Evolutionary conservation across 2,329 filamentous ascomycete genomes (phyloP), one percentile per base, ranked within the genome.

Genomic region (Stagonosporopsis tanaceti): DNA sequence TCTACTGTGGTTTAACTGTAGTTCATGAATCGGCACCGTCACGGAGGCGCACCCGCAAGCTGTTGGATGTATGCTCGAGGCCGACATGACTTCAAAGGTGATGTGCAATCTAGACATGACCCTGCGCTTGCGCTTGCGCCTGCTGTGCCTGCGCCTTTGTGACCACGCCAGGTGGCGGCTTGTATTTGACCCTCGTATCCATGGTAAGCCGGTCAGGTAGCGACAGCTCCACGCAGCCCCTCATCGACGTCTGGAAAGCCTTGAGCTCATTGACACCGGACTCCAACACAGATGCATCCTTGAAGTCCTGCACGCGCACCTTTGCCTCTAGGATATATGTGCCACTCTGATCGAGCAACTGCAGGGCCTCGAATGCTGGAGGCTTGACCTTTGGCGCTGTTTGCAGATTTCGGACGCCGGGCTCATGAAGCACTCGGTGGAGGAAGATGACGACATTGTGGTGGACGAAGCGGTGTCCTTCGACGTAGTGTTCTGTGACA

Each of bases 181-280:
- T 70, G 61, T 79, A 84, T 70, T 83, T 87, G 37, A 86, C 83
- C 53, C 86, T 79, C 3, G 85, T 86, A 68, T 89, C 86, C 60
- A 89, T 74, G 25, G 82, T 78, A 47, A 89, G 72, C 47, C 87
- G 78, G 71, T 89, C 85, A 1, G 83, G 84, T 42, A 83, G 79
- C 44, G 81, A 78, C 63, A 89, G 68, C 48, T 85, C 82, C 22
- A 89, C 81, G 15, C 82, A 83, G 4, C 82, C 82, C 64, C 82
- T 85, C 73, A 89, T 78, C 55, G 80, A 77, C 53, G 83, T 80
- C 64, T 83, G 84, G 61, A 88, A 79, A 1, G 71, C 76, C 62
- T 84, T 76, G 39, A 89, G 68, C 67, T 88, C 84, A 57, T 81
- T 77, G 25, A 82, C 82, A 0, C 82, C 86, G 27, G 76, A 75